Percentiles rank a stretch among this genome's conserved stretches.
phyloP scores from a whole-genome alignment of 306 rosid genomes.

The Lathyrus oleraceus region DNA sequence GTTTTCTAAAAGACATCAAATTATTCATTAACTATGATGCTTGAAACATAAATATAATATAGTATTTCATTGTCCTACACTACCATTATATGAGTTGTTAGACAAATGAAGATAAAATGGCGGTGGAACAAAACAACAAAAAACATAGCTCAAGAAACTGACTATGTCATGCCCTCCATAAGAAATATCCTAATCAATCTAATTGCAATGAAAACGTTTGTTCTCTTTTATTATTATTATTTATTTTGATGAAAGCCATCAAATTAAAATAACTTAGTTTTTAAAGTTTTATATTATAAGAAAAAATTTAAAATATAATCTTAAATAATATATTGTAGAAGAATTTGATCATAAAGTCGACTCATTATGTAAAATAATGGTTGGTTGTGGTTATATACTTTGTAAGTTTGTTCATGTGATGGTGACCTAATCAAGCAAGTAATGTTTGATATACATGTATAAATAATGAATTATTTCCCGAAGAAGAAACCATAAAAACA shows the following conservation, averaged over 20 bases:
- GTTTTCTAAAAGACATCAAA: too few species aligned
- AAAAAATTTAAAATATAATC: too few species aligned
- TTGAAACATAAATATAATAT: slow-evolving; percentile 10
- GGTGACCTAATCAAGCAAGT: slow-evolving; percentile 31
- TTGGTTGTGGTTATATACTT: too few species aligned
- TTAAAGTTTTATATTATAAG: slow-evolving; percentile 23
- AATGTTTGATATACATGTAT: neutral
- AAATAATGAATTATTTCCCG: neutral
- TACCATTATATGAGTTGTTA: slow-evolving; percentile 33
- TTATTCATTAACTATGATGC: neutral
- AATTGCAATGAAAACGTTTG: slow-evolving; percentile 16
- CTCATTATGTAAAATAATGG: too few species aligned
- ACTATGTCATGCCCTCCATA: slow-evolving; percentile 37
- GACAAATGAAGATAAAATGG: slow-evolving; percentile 22
- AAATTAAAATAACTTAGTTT: slow-evolving; percentile 28
- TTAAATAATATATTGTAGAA: too few species aligned
- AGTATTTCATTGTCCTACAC: slow-evolving; percentile 26
- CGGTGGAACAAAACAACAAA: slow-evolving; percentile 5
- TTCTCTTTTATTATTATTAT: neutral
- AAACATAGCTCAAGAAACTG: slow-evolving; percentile 21
- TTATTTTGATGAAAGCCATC: neutral
- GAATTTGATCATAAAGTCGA: too few species aligned
- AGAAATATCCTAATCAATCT: slow-evolving; percentile 37
- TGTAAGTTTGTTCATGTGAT: slow-evolving; percentile 1
- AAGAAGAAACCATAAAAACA: slow-evolving; percentile 12